These are phyloP conservation scores for Chaetomiaceae sp. DNA, from an alignment of 2,329 filamentous ascomycete genomes.

Conservation along the genomic window DNA sequence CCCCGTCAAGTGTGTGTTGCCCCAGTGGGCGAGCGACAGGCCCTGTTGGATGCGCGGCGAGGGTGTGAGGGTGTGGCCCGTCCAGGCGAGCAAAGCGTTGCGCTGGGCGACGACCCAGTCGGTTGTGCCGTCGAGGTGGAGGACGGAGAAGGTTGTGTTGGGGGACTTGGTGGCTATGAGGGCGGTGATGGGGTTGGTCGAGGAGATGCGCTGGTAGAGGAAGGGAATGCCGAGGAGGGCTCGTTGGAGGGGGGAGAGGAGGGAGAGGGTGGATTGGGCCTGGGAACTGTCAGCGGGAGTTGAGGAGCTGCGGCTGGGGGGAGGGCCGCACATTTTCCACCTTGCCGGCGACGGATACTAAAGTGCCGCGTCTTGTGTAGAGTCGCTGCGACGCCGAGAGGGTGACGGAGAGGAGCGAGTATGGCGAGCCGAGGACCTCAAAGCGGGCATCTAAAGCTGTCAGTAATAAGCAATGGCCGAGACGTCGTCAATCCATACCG, in stretches of 20 bases:
- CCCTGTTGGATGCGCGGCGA: constrained; percentile 70
- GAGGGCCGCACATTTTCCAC: constrained; percentile 68
- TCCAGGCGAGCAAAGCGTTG: constrained; percentile 91
- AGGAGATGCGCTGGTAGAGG: constrained; percentile 86
- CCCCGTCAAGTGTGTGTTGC: constrained; percentile 81
- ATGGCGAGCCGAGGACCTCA: constrained; percentile 85
- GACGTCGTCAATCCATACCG: constrained; percentile 42
- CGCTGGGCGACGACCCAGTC: constrained; percentile 94
- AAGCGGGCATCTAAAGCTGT: constrained; percentile 74
- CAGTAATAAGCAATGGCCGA: neutral
- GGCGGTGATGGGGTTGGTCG: constrained; percentile 81
- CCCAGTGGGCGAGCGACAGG: constrained; percentile 83
- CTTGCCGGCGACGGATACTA: constrained; percentile 86
- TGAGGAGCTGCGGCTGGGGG: neutral
- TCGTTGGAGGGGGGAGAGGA: constrained; percentile 79
- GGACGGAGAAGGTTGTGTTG: constrained; percentile 77
- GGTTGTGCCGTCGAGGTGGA: constrained; percentile 86
- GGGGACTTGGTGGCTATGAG: constrained; percentile 84
- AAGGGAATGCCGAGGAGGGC: constrained; percentile 84
- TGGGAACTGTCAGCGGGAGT: constrained; percentile 33
- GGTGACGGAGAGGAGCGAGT: constrained; percentile 88
- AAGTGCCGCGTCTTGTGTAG: constrained; percentile 84
- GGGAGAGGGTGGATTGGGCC: constrained; percentile 83
- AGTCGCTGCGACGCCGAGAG: constrained; percentile 91
- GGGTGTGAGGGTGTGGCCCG: constrained; percentile 76